Evolutionary conservation across 1,284 basidiomycete species (phyloP), one percentile per base, ranked within the genome.

Genomic region (Apiotrichum siamense): DNA sequence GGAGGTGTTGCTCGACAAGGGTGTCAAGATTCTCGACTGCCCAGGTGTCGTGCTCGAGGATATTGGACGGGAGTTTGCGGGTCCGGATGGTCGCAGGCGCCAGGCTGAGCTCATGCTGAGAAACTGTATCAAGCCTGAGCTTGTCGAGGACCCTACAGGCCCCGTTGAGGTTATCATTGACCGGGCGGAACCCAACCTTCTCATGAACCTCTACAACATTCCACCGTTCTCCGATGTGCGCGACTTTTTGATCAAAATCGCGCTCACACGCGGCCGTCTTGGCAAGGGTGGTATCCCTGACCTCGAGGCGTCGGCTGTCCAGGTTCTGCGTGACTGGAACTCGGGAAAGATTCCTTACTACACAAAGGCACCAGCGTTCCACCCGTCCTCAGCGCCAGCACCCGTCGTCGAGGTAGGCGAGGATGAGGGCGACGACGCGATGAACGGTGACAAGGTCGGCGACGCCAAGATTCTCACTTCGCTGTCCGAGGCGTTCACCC

Each of bases 261-360:
- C 93, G 0, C 78, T 97, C 38, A 85, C 80, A 26, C 83, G 83
- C n/a, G 94, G 94, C 10, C 80, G 87, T 36, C 77, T 96, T 5
- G 79, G 87, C 46, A 93, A 91, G 78, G 93, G 93, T 27, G 94
- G 93, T 50, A 86, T 91, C 3, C 92, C 94, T 0, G 92, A 97
- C 72, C 72, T 94, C 18, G 82, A 87, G 41, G 80, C 85, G 0
- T 82, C 89, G 0, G 91, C 92, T 0, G 83, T 88, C 26, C 83
- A 85, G 15, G 80, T 97, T n/a, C 74, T 98, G 4, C 82, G 80
- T 42, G 94, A 98, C 70, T 97, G 94, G 93, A 97, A 97, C 67
- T 83, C 88, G 58, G 91, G 97, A 64, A 92, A 91, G 67, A 97
- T 97, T 24, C 85, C 87, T 0, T 97, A 90, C 75, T 87, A 80